Conservation (phyloP, 83 land plant species). For the Isoetes engelmannii region DNA sequence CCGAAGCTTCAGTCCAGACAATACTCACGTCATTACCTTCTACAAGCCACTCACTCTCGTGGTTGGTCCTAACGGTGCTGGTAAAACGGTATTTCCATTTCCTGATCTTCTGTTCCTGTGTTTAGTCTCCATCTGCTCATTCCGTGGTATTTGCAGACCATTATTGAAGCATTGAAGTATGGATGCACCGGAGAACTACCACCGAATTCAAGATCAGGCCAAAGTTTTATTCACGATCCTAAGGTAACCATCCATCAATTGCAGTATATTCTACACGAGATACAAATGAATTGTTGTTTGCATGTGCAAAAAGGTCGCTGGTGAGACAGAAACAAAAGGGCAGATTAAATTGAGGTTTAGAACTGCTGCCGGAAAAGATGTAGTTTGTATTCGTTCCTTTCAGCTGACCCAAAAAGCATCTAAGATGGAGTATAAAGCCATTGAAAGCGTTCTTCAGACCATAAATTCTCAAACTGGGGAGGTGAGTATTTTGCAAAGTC, state of each 20-base stretch:
- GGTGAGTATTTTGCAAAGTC: slow-evolving; percentile 42
- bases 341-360: slow-evolving; percentile 93
- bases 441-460: slow-evolving; percentile 96
- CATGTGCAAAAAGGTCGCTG: slow-evolving; percentile 56
- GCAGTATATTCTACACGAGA: not conserved
- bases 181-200: slow-evolving; percentile 95
- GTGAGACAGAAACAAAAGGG: slow-evolving; percentile 96
- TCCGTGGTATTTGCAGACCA: slow-evolving; percentile 47
- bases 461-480: slow-evolving; percentile 87
- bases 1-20: slow-evolving; percentile 97
- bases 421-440: slow-evolving; percentile 97
- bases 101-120: not conserved
- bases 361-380: slow-evolving; percentile 98
- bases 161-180: slow-evolving; percentile 90
- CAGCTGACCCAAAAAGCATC: slow-evolving; percentile 97
- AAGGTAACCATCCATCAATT: slow-evolving; percentile 59
- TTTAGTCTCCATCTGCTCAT: not conserved
- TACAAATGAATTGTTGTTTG: slow-evolving; percentile 13
- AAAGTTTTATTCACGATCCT: slow-evolving; percentile 97
- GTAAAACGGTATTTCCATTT: slow-evolving; percentile 66
- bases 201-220: slow-evolving; percentile 96
- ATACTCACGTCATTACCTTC: slow-evolving; percentile 92
- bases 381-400: slow-evolving; percentile 95
- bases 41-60: slow-evolving; percentile 86
- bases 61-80: slow-evolving; percentile 97